Percentiles rank a stretch among this genome's conserved stretches.
These are phyloP conservation scores for Draba incana DNA, from an alignment of 345 rosid species.

Conservation along the genomic window DNA sequence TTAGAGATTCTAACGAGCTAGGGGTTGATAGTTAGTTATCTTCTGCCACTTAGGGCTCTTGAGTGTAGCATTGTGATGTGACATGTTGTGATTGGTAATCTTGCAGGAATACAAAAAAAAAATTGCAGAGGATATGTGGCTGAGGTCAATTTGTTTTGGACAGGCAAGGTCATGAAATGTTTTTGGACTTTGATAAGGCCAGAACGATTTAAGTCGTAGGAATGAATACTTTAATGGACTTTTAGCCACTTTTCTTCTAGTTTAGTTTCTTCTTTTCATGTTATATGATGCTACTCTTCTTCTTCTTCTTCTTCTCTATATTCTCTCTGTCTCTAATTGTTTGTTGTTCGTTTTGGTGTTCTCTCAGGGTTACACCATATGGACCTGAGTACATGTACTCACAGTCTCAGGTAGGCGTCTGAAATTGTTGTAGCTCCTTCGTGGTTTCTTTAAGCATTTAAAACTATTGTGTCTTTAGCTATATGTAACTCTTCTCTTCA, in stretches of 20 bases:
- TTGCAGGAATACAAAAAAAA: constrained; percentile 70
- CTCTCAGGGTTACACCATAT: constrained; percentile 73
- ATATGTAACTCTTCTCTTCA: constrained; percentile 13
- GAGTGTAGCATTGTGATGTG: constrained; percentile 52
- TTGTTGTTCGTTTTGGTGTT: constrained; percentile 9
- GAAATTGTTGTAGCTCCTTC: constrained; percentile 15
- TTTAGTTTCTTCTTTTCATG: constrained; percentile 13
- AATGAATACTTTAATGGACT: constrained; percentile 2
- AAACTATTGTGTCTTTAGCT: background rate
- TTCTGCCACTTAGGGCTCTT: constrained; percentile 50
- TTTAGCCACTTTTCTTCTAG: constrained; percentile 14
- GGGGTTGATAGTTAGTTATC: constrained; percentile 46
- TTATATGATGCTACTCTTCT: constrained; percentile 9
- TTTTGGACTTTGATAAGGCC: constrained; percentile 35
- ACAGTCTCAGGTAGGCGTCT: constrained; percentile 56
- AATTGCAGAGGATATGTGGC: constrained; percentile 61
- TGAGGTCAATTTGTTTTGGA: constrained; percentile 59
- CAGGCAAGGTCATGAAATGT: constrained; percentile 61
- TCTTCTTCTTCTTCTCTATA: background rate
- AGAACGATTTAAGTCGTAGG: background rate
- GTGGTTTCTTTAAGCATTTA: constrained; percentile 11
- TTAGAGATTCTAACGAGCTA: constrained; percentile 39
- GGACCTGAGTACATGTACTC: constrained; percentile 80
- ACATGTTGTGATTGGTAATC: constrained; percentile 72
- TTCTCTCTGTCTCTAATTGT: constrained; percentile 9